Evolutionary conservation across 352 stramenopile genomes (phyloP).

Genomic region (Blastocystis sp.): DNA sequence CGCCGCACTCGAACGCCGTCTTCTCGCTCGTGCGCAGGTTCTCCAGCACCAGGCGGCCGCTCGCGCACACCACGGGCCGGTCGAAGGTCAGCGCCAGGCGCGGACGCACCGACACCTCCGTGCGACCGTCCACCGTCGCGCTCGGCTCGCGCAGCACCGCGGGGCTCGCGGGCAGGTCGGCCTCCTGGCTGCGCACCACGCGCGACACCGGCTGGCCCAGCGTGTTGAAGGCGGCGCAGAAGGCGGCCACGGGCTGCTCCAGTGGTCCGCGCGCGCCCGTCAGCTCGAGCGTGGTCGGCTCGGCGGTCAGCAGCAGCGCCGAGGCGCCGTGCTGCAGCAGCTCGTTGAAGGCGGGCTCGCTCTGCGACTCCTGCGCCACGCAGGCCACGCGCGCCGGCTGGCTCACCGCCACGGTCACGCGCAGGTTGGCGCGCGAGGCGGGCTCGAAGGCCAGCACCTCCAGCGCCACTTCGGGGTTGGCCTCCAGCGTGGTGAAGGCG

Average conservation of each 20-base stretch:
- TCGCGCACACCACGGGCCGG: neutral
- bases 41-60: conserved; percentile 15
- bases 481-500: conserved; percentile 7
- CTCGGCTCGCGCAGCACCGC: neutral
- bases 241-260: neutral
- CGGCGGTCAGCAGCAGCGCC: neutral
- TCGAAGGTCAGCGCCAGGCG: conserved; percentile 9
- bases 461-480: neutral
- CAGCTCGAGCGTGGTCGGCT: neutral
- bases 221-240: conserved; percentile 28
- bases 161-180: neutral
- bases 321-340: neutral
- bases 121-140: neutral
- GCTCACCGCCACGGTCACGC: neutral
- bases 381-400: conserved; percentile 2
- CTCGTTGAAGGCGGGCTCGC: neutral
- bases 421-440: neutral
- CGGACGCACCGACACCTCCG: conserved; percentile 49
- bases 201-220: neutral
- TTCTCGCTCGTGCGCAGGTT: neutral
- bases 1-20: neutral
- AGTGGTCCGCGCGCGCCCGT: neutral
- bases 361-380: neutral
- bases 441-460: neutral
- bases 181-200: neutral